Conservation (phyloP, 768 basidiomycete genomes). For the Termitomyces eurrhizus region DNA sequence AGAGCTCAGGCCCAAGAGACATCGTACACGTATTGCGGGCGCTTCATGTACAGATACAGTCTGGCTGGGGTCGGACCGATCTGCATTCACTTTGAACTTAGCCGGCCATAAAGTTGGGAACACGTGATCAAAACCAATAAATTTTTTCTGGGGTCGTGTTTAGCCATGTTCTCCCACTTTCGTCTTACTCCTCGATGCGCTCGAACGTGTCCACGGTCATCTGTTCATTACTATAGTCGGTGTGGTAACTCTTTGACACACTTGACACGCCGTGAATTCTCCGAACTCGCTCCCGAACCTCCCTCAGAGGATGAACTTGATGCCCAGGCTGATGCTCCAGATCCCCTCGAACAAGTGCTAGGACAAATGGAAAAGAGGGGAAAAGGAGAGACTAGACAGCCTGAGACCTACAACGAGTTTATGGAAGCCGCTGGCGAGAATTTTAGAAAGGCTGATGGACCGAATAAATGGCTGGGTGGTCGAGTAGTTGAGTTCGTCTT, state of each 20-base stretch:
- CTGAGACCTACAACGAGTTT: constrained; percentile 37
- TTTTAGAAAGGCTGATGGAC: constrained; percentile 39
- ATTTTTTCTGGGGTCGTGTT: constrained; percentile 23
- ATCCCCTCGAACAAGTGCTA: constrained; percentile 13
- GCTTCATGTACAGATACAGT: not conserved
- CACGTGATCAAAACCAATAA: constrained; percentile 30
- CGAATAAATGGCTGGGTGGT: constrained; percentile 62
- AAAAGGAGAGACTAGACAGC: constrained; percentile 8
- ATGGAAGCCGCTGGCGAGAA: constrained; percentile 35
- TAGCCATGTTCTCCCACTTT: constrained; percentile 31
- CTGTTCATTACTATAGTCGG: constrained; percentile 16
- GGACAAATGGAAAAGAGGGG: constrained; percentile 3
- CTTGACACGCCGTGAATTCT: constrained; percentile 1
- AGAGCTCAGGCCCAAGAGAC: constrained; percentile 22
- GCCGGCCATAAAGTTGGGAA: constrained; percentile 19
- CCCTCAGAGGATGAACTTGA: constrained; percentile 19
- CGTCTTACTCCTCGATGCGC: constrained; percentile 25
- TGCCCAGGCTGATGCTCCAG: constrained; percentile 2
- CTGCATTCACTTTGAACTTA: not conserved
- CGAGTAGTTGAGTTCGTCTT: constrained; percentile 47
- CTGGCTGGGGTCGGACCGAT: too few relatives aligned
- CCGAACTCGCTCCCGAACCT: constrained; percentile 24
- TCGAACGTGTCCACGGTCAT: constrained; percentile 25
- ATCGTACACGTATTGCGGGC: not conserved
- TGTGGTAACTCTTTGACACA: constrained; percentile 22